Conservation (phyloP, 768 basidiomycete genomes). For the Mycena albidolilacea region DNA sequence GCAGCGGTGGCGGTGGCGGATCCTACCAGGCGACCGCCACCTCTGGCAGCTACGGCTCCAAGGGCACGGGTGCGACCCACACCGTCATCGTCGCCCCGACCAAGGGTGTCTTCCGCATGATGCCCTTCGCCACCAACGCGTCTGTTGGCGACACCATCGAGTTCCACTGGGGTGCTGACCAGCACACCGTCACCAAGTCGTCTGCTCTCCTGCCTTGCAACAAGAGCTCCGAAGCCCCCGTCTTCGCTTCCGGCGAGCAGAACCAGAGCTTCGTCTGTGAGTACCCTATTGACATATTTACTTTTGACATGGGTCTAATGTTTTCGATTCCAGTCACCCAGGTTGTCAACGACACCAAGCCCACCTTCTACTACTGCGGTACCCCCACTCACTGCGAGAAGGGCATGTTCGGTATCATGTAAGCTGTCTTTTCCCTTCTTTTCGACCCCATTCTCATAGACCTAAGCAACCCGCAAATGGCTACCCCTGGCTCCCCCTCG, state of each 20-base stretch:
- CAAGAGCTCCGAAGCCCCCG: constrained; percentile 66
- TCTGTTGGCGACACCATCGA: constrained; percentile 83
- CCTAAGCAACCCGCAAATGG: constrained; percentile 70
- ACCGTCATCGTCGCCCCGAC: constrained; percentile 86
- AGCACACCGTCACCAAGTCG: constrained; percentile 88
- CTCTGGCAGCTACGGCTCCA: constrained; percentile 50
- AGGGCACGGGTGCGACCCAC: constrained; percentile 72
- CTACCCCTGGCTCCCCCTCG: constrained; percentile 54
- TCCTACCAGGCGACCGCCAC: constrained; percentile 53
- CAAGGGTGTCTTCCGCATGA: constrained; percentile 81
- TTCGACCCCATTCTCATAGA: neutral
- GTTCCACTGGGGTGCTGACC: constrained; percentile 85
- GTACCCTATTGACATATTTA: constrained; percentile 41
- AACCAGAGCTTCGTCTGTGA: constrained; percentile 74
- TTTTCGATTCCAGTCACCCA: constrained; percentile 66
- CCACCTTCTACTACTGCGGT: constrained; percentile 84
- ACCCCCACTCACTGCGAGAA: constrained; percentile 80
- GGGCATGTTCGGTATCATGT: constrained; percentile 91
- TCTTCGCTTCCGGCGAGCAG: constrained; percentile 77
- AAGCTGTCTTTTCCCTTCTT: constrained; percentile 32
- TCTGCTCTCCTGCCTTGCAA: constrained; percentile 81
- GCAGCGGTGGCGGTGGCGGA: constrained; percentile 36
- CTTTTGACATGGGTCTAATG: neutral
- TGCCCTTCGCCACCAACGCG: constrained; percentile 83
- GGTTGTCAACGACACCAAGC: constrained; percentile 80